Evolutionary conservation across 331 rosid species (phyloP), one percentile per base, ranked within the genome.

Genomic region (Acacia pycnantha): DNA sequence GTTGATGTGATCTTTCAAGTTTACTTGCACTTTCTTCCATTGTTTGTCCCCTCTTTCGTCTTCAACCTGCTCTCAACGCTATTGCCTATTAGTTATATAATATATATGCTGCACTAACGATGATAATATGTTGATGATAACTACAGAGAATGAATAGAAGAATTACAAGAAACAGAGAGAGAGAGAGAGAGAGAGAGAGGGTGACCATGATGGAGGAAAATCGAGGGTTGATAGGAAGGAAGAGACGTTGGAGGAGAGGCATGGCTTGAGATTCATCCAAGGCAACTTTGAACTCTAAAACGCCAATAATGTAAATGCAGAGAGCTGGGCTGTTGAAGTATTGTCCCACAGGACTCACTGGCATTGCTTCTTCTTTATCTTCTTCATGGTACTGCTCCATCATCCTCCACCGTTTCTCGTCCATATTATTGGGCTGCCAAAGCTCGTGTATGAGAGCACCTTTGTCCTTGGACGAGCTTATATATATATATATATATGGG

Each of bases 171-270:
- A 43, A 43, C 46, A 43, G 1, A 40, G 44, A 24, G 9, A 62
- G 10, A 12, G 16, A 26, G 3, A 13, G 37, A 12, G 43, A 31
- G n/a, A n/a, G n/a, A n/a, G 41, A 14, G 43, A 16, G 18, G 7
- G 65, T 33, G 54, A 86, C 89, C 87, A 87, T 87, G 84, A 84
- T 33, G 56, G 89, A 87, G 69, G 89, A 87, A 85, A 87, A 84
- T 27, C 89, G 87, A 29, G 87, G 84, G 76, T 76, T 84, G 75
- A 87, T 87, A 5, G 89, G 87, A 69, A 87, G 87, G 53, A 84
- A 81, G 67, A 87, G 76, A 83, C 84, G 70, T 68, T 77, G 26
- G 47, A 83, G 47, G 70, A 86, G 85, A 77, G 85, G 19, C 3
- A 80, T 19, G 68, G 59, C 76, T 73, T 83, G 83, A 73, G 81